Evolutionary conservation across 2,329 filamentous ascomycete species (phyloP).

Genomic region (Fusarium siculi): DNA sequence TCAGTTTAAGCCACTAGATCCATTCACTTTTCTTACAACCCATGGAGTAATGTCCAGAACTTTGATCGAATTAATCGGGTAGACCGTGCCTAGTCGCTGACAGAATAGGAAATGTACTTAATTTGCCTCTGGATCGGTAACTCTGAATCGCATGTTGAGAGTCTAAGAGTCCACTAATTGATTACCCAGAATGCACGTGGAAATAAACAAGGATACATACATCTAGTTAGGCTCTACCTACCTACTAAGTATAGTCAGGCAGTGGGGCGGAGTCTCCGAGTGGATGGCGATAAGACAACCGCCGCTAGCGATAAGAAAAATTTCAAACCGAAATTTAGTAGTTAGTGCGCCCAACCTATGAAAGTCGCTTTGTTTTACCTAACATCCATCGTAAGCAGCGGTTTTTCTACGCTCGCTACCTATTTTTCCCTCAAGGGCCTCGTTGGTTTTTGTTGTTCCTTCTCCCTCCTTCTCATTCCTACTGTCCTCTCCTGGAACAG

Average conservation of each 20-base stretch:
- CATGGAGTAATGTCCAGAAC: neutral
- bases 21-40: neutral
- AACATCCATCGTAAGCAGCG: constrained; percentile 39
- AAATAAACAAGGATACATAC: constrained; percentile 20
- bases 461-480: neutral
- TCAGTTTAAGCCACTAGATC: constrained; percentile 13
- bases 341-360: constrained; percentile 28
- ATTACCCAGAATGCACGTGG: constrained; percentile 38
- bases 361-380: constrained; percentile 24
- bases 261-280: constrained; percentile 30
- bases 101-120: neutral
- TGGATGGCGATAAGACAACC: constrained; percentile 20
- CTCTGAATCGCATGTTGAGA: neutral
- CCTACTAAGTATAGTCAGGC: too few relatives aligned
- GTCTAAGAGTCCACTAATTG: constrained; percentile 25
- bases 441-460: constrained; percentile 39
- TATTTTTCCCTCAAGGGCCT: constrained; percentile 37
- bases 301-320: constrained; percentile 33
- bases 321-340: constrained; percentile 24
- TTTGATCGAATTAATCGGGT: neutral
- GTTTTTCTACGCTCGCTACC: constrained; percentile 36
- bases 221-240: neutral
- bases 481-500: constrained; percentile 12
- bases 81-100: neutral
- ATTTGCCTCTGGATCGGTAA: neutral